Conservation (phyloP, 352 stramenopile genomes). For the Phytophthora quininea region DNA sequence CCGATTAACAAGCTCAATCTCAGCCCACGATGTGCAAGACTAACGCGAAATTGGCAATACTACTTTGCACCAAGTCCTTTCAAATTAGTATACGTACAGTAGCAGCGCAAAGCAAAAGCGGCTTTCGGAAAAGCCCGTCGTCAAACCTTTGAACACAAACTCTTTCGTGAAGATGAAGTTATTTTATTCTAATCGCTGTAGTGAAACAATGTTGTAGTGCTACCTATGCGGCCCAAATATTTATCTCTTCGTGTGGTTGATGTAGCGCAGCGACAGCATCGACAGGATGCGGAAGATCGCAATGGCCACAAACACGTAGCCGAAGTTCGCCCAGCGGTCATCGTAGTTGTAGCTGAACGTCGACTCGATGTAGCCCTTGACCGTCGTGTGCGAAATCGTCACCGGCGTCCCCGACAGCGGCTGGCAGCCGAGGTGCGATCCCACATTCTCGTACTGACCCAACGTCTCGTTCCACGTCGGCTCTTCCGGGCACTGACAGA, state of each 20-base stretch:
- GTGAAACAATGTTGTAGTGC: neutral
- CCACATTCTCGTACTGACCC: neutral
- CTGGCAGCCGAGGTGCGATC: neutral
- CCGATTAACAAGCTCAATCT: too few species aligned
- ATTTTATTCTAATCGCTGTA: neutral
- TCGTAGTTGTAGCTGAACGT: constrained; percentile 7
- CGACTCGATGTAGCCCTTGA: constrained; percentile 1
- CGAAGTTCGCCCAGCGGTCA: constrained; percentile 3
- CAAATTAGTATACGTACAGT: too few species aligned
- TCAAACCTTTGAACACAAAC: neutral
- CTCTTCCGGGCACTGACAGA: constrained; percentile 2
- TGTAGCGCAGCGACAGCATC: constrained; percentile 2
- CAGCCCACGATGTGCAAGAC: too few species aligned
- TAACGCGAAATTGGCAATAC: too few species aligned
- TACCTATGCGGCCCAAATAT: neutral
- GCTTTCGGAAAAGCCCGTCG: neutral
- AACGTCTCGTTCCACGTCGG: constrained; percentile 1
- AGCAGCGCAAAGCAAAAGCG: too few species aligned
- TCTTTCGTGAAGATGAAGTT: neutral
- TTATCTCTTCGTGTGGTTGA: constrained; percentile 5
- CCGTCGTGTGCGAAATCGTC: neutral
- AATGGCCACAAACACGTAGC: constrained; percentile 2
- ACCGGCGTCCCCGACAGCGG: neutral
- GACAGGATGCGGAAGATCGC: neutral
- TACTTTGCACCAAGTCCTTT: too few species aligned